Percentiles rank a stretch among this genome's conserved stretches.
These are phyloP conservation scores for Pseudonitzschia multiseries DNA, from an alignment of 108 stramenopile species.

Conservation along the genomic window DNA sequence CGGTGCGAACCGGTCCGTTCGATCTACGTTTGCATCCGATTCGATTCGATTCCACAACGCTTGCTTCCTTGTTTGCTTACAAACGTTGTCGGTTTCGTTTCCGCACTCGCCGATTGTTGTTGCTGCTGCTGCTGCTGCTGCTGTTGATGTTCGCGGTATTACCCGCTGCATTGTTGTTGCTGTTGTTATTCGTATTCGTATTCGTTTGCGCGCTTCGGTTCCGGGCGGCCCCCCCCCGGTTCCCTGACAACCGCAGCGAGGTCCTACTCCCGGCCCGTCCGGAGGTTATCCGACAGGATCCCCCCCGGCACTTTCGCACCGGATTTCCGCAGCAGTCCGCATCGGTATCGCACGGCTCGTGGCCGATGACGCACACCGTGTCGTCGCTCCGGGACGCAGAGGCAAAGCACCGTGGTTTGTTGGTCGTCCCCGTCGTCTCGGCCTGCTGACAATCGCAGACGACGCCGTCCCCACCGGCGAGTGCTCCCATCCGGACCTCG, in stretches of 20 bases:
- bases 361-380: not conserved
- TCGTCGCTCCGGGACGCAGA: not conserved
- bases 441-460: slow-evolving; percentile 10
- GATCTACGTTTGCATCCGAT: too few species aligned
- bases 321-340: not conserved
- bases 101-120: too few species aligned
- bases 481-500: not conserved
- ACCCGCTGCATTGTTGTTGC: not conserved
- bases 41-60: too few species aligned
- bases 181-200: too few species aligned
- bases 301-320: not conserved
- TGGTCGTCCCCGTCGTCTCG: not conserved
- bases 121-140: too few species aligned
- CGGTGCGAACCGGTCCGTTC: too few species aligned
- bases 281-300: not conserved
- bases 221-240: slow-evolving; percentile 5
- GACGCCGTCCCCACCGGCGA: slow-evolving; percentile 11
- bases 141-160: too few species aligned
- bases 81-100: too few species aligned
- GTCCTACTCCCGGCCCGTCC: not conserved
- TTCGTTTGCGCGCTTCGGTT: not conserved
- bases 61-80: too few species aligned
- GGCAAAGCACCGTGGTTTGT: slow-evolving; percentile 1
- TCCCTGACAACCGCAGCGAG: not conserved
- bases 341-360: not conserved